A percentile compares a stretch with the other conserved stretches of the same genome.
phyloP scores from a whole-genome alignment of 139 green algal genomes.

The Ettlia oleoabundans region DNA sequence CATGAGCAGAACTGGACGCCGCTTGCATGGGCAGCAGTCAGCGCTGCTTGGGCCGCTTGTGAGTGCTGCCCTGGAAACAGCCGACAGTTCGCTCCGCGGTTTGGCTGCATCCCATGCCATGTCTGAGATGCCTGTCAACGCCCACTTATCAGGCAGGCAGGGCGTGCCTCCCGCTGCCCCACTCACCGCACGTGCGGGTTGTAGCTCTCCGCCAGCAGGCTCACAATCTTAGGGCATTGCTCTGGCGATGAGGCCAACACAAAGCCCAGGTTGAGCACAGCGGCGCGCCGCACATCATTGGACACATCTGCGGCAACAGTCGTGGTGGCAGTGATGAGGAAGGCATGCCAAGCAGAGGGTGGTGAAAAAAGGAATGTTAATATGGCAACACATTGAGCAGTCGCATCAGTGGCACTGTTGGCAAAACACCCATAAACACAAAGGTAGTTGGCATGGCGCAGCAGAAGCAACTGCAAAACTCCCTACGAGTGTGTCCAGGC shows the following conservation, averaged over 20 bases:
- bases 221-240: conserved; percentile 93
- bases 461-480: neutral
- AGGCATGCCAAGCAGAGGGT: too few relatives aligned
- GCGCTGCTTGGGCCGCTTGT: too few relatives aligned
- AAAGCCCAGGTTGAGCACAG: conserved; percentile 92
- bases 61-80: too few relatives aligned
- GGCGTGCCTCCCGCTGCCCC: neutral
- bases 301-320: conserved; percentile 76
- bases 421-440: neutral
- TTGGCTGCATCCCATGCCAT: neutral
- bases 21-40: too few relatives aligned
- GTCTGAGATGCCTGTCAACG: neutral
- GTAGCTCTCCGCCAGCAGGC: conserved; percentile 95
- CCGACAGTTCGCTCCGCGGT: too few relatives aligned
- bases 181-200: conserved; percentile 87
- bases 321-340: neutral
- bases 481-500: neutral
- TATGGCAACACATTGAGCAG: too few relatives aligned
- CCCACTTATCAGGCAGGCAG: too few relatives aligned
- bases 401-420: too few relatives aligned
- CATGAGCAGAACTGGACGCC: neutral
- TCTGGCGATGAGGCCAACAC: conserved; percentile 87
- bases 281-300: conserved; percentile 95
- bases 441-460: neutral
- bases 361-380: too few relatives aligned